Evolutionary conservation across 1,284 basidiomycete species (phyloP), one percentile per base, ranked within the genome.

Genomic region (Trichosporon inkin): DNA sequence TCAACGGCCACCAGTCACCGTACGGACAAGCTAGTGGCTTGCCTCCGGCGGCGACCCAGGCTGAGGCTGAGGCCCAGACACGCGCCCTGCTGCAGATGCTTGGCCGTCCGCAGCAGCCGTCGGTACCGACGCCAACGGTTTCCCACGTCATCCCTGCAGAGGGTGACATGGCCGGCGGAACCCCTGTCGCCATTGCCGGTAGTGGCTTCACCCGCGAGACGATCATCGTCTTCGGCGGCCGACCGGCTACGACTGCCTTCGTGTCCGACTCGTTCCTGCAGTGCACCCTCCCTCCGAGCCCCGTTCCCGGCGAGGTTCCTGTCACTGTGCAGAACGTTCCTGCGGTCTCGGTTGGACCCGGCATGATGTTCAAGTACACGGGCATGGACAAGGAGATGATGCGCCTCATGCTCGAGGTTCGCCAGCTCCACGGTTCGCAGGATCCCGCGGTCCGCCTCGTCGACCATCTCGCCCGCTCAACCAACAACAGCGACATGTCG

Each of bases 251-350:
- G 20, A 97, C 93, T 0, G 88, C 90, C 67, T 84, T 90, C 39
- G 97, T 93, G 89, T 92, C 90, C 69, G 87, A 92, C 62, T 95
- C 92, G 68, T 95, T 95, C 39, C 83, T 98, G 4, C 90, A 97
- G 13, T 98, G 95, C 75, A 80, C 95, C 38, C 77, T 99, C 53
- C 96, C 96, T 2, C 91, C 96, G 0, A 85, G 88, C 59, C 82
- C 87, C 1, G 81, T 83, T 51, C 84, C 94, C 3, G 96, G 95
- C 2, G 85, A 90, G 6, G 95, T 98, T n/a, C 84, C 87, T 1
- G 95, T 99, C 3, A 88, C 86, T 8, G 82, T 89, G 89, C 71
- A 86, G 88, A 72, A 89, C 16, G 57, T 62, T 63, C 51, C 63
- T 40, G 59, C 44, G 32, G 53, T 64, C 38, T 61, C 65, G 6